Evolutionary conservation across 177 flowering plant genomes (phyloP), one percentile per base, ranked within the genome.

Genomic region (Vitis hybrid): DNA sequence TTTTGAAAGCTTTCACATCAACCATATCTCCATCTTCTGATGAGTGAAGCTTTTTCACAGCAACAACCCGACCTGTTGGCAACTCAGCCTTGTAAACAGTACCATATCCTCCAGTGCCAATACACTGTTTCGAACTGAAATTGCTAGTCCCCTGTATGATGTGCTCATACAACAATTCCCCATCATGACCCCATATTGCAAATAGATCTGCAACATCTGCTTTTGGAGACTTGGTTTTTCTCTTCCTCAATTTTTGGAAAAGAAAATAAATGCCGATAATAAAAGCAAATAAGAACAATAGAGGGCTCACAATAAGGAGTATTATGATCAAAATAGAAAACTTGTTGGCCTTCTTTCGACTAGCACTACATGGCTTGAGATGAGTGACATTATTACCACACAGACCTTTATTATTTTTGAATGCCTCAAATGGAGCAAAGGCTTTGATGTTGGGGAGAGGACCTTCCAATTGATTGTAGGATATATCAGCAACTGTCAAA

Each of bases 391-490:
- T 5, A 14, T 58, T 57, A 2, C 59, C 70, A 12, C 74, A 72
- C 19, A 72, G 24, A 2, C 64, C 72, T 56, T 21, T 54, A 58
- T 77, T 77, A 16, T 62, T n/a, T 13, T 11, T 12, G 35, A 72
- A 66, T 48, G 72, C 75, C 1, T 57, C 65, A 6, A 10, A 15
- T 12, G 61, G 56, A 6, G 74, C 68, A 24, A 79, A 79, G 2
- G 59, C 72, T 30, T 52, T 24, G 11, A 12, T 75, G 27, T 57
- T 24, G 1, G 83, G 83, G 52, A 80, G 46, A 3, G 70, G 64
- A 56, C 83, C 83, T 19, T 62, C 65, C 59, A 81, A 51, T 0
- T 73, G 11, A 56, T 81, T 81, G 66, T 75, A 66, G 15, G 83
- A 81, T 3, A 81, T 10, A 65, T 81, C 70, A 59, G 73, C 58